Evolutionary conservation across 805 yeast species (phyloP).

Genomic region (Saturnispora kantuleensis): DNA sequence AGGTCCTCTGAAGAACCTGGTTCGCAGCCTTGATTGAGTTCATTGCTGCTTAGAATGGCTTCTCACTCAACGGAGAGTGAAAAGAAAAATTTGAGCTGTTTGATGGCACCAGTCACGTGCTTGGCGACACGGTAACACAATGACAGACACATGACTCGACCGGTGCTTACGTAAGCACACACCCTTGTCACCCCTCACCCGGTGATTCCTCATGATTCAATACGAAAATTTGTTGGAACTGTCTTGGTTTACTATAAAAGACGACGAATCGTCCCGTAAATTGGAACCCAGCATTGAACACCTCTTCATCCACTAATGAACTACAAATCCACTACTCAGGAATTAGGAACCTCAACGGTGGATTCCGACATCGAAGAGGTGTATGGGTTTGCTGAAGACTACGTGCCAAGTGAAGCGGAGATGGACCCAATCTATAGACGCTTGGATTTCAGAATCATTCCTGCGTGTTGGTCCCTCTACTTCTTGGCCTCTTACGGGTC

Average conservation of each 20-base stretch:
- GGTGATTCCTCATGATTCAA: neutral
- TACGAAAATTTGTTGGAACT: neutral
- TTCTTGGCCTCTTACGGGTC: conserved; percentile 73
- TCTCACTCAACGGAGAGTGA: neutral
- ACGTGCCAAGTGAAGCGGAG: conserved; percentile 22
- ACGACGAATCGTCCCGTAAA: too few relatives aligned
- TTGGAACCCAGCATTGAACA: too few relatives aligned
- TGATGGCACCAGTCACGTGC: neutral
- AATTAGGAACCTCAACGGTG: neutral
- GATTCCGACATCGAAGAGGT: neutral
- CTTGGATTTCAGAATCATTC: conserved; percentile 63
- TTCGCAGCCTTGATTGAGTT: conserved; percentile 71
- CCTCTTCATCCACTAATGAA: neutral
- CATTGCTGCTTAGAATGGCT: conserved; percentile 29
- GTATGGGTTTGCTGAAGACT: conserved; percentile 10
- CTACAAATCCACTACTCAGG: neutral
- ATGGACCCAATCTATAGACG: conserved; percentile 49
- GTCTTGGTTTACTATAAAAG: too few relatives aligned
- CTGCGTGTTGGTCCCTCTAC: conserved; percentile 73
- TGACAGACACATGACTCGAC: too few relatives aligned
- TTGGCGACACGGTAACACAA: too few relatives aligned
- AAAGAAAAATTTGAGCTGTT: neutral
- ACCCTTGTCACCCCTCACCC: too few relatives aligned
- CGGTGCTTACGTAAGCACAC: neutral
- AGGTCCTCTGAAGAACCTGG: conserved; percentile 69